Conservation (phyloP, 176 grass and related monocot species). For the Ampelocalamus luodianensis region DNA sequence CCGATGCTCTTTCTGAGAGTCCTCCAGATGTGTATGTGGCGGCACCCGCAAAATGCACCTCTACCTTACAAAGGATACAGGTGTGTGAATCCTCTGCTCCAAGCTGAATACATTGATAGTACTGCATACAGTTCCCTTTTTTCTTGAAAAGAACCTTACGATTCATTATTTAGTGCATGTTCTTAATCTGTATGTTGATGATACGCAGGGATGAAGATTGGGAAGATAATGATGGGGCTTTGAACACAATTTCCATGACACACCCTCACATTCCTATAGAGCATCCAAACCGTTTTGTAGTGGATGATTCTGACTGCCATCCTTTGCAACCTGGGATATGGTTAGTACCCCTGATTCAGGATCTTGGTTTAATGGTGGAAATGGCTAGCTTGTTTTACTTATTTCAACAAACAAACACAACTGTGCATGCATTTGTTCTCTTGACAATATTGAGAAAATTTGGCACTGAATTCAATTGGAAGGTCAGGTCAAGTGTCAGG, state of each 20-base stretch:
- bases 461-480: conserved; percentile 18
- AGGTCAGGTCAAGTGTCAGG: not conserved
- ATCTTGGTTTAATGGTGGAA: conserved; percentile 40
- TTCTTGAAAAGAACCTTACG: not conserved
- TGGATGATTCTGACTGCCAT: conserved; percentile 81
- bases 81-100: conserved; percentile 47
- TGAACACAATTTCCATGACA: conserved; percentile 96
- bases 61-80: conserved; percentile 97
- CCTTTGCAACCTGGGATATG: conserved; percentile 96
- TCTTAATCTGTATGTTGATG: conserved; percentile 12
- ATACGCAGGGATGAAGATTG: conserved; percentile 91
- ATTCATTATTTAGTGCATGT: conserved; percentile 4
- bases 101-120: not conserved
- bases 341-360: conserved; percentile 51
- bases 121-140: not conserved
- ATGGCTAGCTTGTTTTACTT: not conserved
- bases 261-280: conserved; percentile 78
- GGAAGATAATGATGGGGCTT: conserved; percentile 98
- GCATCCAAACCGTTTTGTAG: conserved; percentile 75
- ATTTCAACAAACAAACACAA: not conserved
- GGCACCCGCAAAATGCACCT: conserved; percentile 60
- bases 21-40: conserved; percentile 95
- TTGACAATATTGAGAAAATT: conserved; percentile 5
- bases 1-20: conserved; percentile 97
- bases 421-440: not conserved